Base-by-base conservation (phyloP, 768 basidiomycete species). In the Termitomyces sp. region DNA sequence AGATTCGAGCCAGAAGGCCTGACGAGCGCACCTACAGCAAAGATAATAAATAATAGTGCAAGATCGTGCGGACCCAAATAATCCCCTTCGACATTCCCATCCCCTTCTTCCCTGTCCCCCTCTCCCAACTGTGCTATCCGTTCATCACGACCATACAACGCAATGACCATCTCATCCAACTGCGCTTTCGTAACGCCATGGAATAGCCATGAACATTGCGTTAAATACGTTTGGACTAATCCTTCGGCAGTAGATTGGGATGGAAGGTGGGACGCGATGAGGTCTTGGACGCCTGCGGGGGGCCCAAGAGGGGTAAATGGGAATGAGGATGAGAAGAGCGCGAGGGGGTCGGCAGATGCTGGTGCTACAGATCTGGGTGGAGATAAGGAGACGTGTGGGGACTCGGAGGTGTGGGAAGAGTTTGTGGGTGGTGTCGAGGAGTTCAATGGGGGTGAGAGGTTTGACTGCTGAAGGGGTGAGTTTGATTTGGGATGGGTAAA, bases 231-330 rank as follows among this genome's bases (percentile, higher is more conserved):
- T 24, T 81, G 73, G 2, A 75, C 70, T 8, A 87, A 75, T 22
- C 70, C 70, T 36, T 70, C 70, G 0, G 86, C 86, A 7, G 79
- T 79, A 5, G 79, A 78, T 69, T 78, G 82, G 0, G 79, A 61
- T 0, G 88, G 89, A 7, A 90, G 78, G 64, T 86, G 81, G 3
- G 74, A 70, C 57, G 81, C 78, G 48, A 89, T 79, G 46, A 86
- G 68, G 44, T 77, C 76, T 57, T 81, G 81, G 36, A 85, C 78
- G 33, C 78, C 77, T 8, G 71, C 64, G 2, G 80, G 67, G 4
- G 79, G 71, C 20, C 85, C 86, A 65, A 84, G 71, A 20, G 87
- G 87, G 0, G 84, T 86, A 69, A 89, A 85, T 0, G 87, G 88
- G 69, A 89, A 90, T 22, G 81, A 74, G 44, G 78, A 79, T 5